Evolutionary conservation across 768 basidiomycete genomes (phyloP).

Genomic region (Suillus hirtellus): DNA sequence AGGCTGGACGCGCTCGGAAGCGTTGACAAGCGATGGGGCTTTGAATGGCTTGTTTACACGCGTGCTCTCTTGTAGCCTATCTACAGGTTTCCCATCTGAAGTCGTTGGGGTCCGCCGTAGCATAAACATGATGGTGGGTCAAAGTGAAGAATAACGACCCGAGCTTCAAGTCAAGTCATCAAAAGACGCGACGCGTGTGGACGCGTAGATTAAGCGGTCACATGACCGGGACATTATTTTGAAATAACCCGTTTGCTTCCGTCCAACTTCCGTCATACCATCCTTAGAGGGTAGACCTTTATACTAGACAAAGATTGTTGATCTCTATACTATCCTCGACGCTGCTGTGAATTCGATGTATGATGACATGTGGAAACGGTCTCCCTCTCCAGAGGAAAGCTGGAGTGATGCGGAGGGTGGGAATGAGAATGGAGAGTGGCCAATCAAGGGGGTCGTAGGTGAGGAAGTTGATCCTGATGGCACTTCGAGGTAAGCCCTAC

Average conservation of each 20-base stretch:
- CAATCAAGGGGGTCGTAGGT: conserved; percentile 29
- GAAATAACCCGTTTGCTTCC: not conserved
- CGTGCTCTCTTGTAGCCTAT: conserved; percentile 68
- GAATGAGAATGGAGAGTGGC: conserved; percentile 34
- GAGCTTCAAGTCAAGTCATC: not conserved
- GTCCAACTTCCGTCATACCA: not conserved
- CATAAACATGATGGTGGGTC: conserved; percentile 44
- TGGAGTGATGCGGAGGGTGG: conserved; percentile 35
- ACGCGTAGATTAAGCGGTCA: conserved; percentile 20
- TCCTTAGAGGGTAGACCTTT: not conserved
- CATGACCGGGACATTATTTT: conserved; percentile 21
- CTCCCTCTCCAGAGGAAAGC: conserved; percentile 30
- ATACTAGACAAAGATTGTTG: not conserved
- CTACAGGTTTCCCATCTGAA: conserved; percentile 64
- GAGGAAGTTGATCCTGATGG: conserved; percentile 34
- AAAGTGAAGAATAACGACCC: not conserved
- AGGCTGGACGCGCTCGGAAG: conserved; percentile 57
- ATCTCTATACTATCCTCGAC: not conserved
- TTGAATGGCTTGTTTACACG: conserved; percentile 84
- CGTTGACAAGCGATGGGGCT: conserved; percentile 52
- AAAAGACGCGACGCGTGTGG: not conserved
- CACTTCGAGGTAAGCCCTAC: conserved; percentile 23
- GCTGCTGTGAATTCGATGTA: conserved; percentile 1
- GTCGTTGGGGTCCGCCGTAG: conserved; percentile 70
- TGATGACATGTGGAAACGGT: conserved; percentile 27